A percentile compares a stretch with the other conserved stretches of the same genome.
phyloP scores from a whole-genome alignment of 176 grass and related monocot genomes.

The Carex pumila region DNA sequence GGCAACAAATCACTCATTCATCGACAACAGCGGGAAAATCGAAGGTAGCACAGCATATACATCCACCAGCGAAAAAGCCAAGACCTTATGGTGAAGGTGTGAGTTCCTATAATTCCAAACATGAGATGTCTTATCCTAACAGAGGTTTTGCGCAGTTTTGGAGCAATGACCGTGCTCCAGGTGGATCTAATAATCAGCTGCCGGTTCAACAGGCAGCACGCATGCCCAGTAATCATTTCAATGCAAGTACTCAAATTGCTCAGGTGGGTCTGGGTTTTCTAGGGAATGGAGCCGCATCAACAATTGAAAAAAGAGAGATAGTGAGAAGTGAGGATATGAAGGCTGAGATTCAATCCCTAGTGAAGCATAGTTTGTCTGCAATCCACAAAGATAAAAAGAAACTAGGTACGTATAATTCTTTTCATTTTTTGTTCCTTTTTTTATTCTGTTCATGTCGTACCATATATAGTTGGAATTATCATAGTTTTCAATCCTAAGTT shows the following conservation, averaged over 20 bases:
- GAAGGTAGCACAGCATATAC: not conserved
- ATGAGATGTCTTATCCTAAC: slow-evolving; percentile 7
- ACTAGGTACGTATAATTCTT: not conserved
- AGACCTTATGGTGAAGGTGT: not conserved
- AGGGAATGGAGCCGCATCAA: not conserved
- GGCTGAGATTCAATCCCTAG: not conserved
- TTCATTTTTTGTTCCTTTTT: not conserved
- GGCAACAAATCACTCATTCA: not conserved
- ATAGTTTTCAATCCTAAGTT: not conserved
- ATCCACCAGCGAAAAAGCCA: not conserved
- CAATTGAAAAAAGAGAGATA: not conserved
- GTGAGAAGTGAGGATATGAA: not conserved
- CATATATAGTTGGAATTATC: not conserved
- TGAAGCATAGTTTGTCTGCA: not conserved
- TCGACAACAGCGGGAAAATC: not conserved
- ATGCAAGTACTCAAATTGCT: not conserved
- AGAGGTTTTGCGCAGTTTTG: slow-evolving; percentile 35
- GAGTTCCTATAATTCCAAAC: not conserved
- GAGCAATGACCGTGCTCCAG: slow-evolving; percentile 32
- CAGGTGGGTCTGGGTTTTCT: not conserved
- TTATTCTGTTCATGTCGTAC: not conserved
- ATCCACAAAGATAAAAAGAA: not conserved
- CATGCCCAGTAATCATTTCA: not conserved
- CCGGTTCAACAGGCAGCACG: not conserved
- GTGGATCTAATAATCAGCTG: slow-evolving; percentile 22